A percentile compares a stretch with the other conserved stretches of the same genome.
These are phyloP conservation scores for Cutaneotrichosporon sp. DNA, from an alignment of 1,284 basidiomycete genomes.

Conservation along the genomic window DNA sequence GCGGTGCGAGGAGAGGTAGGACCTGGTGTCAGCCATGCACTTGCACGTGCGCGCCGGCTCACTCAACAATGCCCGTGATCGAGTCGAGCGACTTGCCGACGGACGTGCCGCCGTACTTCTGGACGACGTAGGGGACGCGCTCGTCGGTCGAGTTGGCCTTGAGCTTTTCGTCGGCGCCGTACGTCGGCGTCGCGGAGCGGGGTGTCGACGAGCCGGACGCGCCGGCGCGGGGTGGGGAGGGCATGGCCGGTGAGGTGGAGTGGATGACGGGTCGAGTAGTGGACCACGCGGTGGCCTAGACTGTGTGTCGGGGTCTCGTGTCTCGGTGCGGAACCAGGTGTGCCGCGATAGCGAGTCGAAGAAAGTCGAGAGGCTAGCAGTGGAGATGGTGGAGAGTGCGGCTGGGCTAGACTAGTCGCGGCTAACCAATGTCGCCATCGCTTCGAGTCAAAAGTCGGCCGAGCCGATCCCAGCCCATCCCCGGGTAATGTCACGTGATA, in stretches of 20 bases:
- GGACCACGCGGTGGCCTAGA: too few relatives aligned
- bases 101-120: conserved; percentile 95
- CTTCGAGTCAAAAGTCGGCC: conserved; percentile 1
- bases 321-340: too few relatives aligned
- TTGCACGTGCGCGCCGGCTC: too few relatives aligned
- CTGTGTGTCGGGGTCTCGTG: too few relatives aligned
- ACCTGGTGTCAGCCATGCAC: conserved; percentile 61
- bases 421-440: conserved; percentile 8
- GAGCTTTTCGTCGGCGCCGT: conserved; percentile 30
- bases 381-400: too few relatives aligned
- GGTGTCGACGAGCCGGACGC: conserved; percentile 19
- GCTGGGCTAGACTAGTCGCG: too few relatives aligned
- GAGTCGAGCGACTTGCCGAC: conserved; percentile 90
- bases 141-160: conserved; percentile 43
- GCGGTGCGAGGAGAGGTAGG: conserved; percentile 78
- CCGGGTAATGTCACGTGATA: neutral
- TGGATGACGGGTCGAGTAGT: too few relatives aligned
- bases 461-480: neutral
- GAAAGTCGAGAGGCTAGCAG: too few relatives aligned
- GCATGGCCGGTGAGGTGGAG: too few relatives aligned
- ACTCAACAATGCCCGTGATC: conserved; percentile 84
- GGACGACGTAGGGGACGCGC: conserved; percentile 75
- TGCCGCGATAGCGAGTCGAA: too few relatives aligned
- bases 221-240: neutral
- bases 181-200: conserved; percentile 18